Evolutionary conservation across 805 yeast species (phyloP).

Genomic region (Myxozyma melibiosi): DNA sequence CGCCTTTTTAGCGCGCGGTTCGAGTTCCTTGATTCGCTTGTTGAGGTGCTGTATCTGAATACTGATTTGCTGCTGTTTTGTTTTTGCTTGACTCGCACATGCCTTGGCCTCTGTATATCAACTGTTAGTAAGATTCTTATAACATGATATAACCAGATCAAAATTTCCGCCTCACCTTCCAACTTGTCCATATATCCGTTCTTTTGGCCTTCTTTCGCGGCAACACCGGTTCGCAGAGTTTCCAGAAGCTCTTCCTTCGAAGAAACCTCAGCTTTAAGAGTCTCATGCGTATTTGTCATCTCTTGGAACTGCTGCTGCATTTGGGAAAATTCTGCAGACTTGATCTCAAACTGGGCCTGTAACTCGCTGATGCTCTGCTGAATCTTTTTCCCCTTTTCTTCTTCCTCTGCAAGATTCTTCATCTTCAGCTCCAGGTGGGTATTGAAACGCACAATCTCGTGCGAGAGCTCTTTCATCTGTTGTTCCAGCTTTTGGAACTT

Average conservation of each 20-base stretch:
- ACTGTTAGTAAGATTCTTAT: not conserved
- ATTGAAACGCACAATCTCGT: conserved; percentile 66
- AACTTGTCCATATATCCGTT: conserved; percentile 79
- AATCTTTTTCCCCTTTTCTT: conserved; percentile 42
- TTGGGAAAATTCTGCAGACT: conserved; percentile 44
- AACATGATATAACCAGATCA: too few species aligned
- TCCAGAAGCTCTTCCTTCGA: conserved; percentile 78
- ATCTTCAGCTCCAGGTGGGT: conserved; percentile 61
- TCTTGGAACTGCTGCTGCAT: conserved; percentile 52
- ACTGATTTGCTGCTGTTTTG: conserved; percentile 59
- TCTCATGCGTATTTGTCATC: conserved; percentile 50
- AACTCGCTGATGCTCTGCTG: conserved; percentile 42
- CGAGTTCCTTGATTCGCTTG: conserved; percentile 53
- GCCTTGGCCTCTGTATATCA: conserved; percentile 58
- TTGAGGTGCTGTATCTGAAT: conserved; percentile 61
- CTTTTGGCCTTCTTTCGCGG: conserved; percentile 73
- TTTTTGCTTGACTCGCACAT: conserved; percentile 54
- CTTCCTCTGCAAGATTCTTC: conserved; percentile 62
- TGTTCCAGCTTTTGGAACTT: conserved; percentile 61
- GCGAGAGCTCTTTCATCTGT: conserved; percentile 57
- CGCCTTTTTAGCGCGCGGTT: conserved; percentile 58
- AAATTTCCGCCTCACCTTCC: too few species aligned
- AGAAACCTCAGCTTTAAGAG: conserved; percentile 51
- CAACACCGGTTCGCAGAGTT: conserved; percentile 84
- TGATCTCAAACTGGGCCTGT: conserved; percentile 36